Percentiles rank a stretch among this genome's conserved stretches.
Conservation (phyloP, 2,329 filamentous ascomycete genomes). For the Chrysoporthe deuterocubensis region DNA sequence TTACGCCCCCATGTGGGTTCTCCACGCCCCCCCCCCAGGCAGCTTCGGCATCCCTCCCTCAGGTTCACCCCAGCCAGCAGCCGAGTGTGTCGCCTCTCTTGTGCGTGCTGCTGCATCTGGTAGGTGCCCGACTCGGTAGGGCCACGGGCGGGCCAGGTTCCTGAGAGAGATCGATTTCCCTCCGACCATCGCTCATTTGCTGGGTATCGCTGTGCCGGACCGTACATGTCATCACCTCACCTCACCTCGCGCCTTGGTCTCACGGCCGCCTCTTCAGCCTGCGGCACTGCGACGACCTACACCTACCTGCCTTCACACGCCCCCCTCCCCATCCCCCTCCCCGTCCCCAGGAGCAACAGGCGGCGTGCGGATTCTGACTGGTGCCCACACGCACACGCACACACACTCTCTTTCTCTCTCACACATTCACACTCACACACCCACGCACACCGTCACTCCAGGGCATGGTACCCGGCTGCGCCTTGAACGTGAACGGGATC, state of each 20-base stretch:
- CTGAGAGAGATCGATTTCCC: conserved; percentile 3
- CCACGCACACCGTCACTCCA: neutral
- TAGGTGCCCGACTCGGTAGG: conserved; percentile 7
- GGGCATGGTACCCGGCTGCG: neutral
- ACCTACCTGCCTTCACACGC: conserved; percentile 1
- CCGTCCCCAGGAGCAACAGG: neutral
- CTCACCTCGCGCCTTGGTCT: neutral
- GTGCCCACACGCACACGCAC: neutral
- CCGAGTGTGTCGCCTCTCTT: conserved; percentile 13
- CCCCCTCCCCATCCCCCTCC: neutral
- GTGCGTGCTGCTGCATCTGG: conserved; percentile 19
- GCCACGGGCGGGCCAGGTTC: neutral
- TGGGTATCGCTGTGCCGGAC: neutral
- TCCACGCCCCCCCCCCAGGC: conserved; percentile 15
- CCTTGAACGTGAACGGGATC: neutral
- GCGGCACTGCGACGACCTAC: neutral
- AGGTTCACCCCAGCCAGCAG: conserved; percentile 15
- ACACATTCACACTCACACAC: too few relatives aligned
- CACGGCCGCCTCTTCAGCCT: neutral
- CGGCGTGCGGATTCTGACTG: neutral
- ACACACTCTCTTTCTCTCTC: too few relatives aligned
- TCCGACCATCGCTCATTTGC: conserved; percentile 7
- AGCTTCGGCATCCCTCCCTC: conserved; percentile 28
- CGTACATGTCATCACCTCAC: conserved; percentile 10
- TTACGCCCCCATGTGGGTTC: neutral